Evolutionary conservation across 2,329 filamentous ascomycete species (phyloP).

Genomic region (Trichoderma citrinoviride): DNA sequence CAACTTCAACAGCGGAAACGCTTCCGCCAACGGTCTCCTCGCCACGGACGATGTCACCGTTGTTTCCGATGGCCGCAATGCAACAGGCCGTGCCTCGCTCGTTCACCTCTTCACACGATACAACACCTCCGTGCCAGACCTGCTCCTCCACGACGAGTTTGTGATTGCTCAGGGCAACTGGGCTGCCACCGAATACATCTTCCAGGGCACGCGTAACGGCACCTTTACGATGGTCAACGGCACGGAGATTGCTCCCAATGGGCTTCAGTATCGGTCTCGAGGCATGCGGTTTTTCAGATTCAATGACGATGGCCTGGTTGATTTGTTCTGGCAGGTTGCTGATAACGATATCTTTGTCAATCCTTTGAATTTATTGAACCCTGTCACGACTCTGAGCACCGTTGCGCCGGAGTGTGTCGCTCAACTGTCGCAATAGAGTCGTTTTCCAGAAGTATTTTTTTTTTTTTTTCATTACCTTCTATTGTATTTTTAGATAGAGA

Average conservation of each 20-base stretch:
- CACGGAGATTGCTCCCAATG: background rate
- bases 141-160: slow-evolving; percentile 4
- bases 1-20: slow-evolving; percentile 2
- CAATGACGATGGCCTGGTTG: slow-evolving; percentile 1
- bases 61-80: slow-evolving; percentile 4
- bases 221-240: slow-evolving; percentile 6
- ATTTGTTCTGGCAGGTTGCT: slow-evolving; percentile 10
- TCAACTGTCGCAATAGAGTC: background rate
- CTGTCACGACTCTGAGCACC: background rate
- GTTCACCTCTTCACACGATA: slow-evolving; percentile 3
- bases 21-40: background rate
- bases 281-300: slow-evolving; percentile 13
- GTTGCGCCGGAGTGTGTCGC: background rate
- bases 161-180: slow-evolving; percentile 10
- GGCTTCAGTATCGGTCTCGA: background rate
- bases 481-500: background rate
- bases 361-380: background rate
- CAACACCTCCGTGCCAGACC: slow-evolving; percentile 3
- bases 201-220: background rate
- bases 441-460: too few relatives aligned
- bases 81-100: background rate
- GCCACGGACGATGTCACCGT: background rate
- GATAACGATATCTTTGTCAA: slow-evolving; percentile 3
- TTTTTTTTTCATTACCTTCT: background rate
- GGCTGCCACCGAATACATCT: slow-evolving; percentile 5